Conservation (phyloP, 106 monocot species). For the Dactylorhiza incarnata region DNA sequence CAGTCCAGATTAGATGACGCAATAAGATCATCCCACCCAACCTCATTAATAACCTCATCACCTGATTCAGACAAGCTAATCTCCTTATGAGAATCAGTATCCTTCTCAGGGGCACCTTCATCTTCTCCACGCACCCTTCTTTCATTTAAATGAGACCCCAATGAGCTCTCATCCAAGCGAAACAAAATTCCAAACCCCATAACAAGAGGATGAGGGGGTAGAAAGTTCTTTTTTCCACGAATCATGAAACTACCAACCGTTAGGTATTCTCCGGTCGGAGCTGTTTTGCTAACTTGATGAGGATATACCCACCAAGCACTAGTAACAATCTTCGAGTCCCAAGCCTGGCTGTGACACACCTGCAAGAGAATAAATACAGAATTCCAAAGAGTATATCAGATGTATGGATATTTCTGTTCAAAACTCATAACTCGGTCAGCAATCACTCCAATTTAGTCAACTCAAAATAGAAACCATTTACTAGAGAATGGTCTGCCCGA, state of each 20-base stretch:
- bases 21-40: slow-evolving; percentile 12
- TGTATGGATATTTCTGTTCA: no score
- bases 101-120: slow-evolving; percentile 48
- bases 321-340: slow-evolving; percentile 98
- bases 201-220: slow-evolving; percentile 92
- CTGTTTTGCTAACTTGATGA: slow-evolving; percentile 99
- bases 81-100: slow-evolving; percentile 24
- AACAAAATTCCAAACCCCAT: slow-evolving; percentile 98
- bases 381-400: not conserved
- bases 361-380: slow-evolving; percentile 14
- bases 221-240: slow-evolving; percentile 96
- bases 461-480: no score
- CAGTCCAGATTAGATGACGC: slow-evolving; percentile 10
- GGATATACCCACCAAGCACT: slow-evolving; percentile 99
- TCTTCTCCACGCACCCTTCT: slow-evolving; percentile 89
- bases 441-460: no score
- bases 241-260: slow-evolving; percentile 99
- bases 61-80: slow-evolving; percentile 37
- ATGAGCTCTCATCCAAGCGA: slow-evolving; percentile 96
- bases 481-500: no score
- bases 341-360: slow-evolving; percentile 98
- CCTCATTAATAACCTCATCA: slow-evolving; percentile 28
- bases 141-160: slow-evolving; percentile 93
- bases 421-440: no score
- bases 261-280: slow-evolving; percentile 96